Evolutionary conservation across 176 grass and related monocot genomes (phyloP).

Genomic region (Olyra latifolia): DNA sequence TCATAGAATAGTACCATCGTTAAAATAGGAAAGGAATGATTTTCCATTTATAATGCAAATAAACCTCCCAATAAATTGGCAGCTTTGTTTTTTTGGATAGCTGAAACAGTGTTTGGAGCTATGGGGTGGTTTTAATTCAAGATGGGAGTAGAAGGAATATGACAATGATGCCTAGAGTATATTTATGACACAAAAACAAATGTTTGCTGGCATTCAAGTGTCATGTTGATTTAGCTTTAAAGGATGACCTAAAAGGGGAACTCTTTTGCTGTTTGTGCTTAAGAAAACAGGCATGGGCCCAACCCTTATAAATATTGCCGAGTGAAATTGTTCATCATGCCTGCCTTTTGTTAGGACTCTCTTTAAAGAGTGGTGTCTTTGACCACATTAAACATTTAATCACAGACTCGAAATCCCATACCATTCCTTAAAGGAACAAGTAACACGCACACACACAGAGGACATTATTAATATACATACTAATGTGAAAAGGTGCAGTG

Average conservation of each 20-base stretch:
- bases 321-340: conserved; percentile 54
- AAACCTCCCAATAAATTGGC: conserved; percentile 33
- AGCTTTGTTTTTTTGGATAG: conserved; percentile 24
- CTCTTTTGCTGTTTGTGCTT: conserved; percentile 33
- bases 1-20: neutral
- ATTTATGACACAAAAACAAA: conserved; percentile 45
- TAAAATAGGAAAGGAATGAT: neutral
- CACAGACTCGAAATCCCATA: conserved; percentile 41
- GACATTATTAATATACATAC: conserved; percentile 55
- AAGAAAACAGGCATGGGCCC: conserved; percentile 45
- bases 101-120: conserved; percentile 47
- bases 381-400: conserved; percentile 54
- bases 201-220: conserved; percentile 56
- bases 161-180: conserved; percentile 49
- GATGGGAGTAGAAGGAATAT: conserved; percentile 27
- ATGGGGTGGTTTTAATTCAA: conserved; percentile 39
- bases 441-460: conserved; percentile 11
- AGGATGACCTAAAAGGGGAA: conserved; percentile 32
- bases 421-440: conserved; percentile 46
- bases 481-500: conserved; percentile 49
- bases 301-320: conserved; percentile 45
- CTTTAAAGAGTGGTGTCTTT: conserved; percentile 56
- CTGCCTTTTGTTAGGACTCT: conserved; percentile 48
- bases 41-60: neutral
- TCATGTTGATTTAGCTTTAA: conserved; percentile 59